phyloP scores from a whole-genome alignment of 192 early-diverging fungal species.

The Lunasporangiospora selenospora region DNA sequence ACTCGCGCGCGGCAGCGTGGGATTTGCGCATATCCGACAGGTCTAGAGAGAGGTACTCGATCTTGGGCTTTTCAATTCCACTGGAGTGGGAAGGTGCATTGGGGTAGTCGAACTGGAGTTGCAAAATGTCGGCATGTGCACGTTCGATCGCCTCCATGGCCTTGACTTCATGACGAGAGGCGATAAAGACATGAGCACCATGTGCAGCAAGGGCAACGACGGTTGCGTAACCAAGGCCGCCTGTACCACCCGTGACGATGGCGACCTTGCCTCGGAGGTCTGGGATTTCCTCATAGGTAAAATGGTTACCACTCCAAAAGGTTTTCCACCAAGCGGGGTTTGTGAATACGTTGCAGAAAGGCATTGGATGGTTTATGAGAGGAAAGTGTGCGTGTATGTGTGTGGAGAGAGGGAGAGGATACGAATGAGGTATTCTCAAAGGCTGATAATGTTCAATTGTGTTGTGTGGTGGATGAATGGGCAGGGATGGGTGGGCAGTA shows the following conservation, averaged over 20 bases:
- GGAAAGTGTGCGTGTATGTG: too few species aligned
- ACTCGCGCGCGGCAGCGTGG: constrained; percentile 11
- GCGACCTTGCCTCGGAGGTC: constrained; percentile 50
- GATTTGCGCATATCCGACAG: constrained; percentile 34
- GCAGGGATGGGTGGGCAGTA: too few species aligned
- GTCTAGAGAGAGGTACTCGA: constrained; percentile 52
- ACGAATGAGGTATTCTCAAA: too few species aligned
- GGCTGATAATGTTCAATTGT: too few species aligned
- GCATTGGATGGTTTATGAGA: too few species aligned
- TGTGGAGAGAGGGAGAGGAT: too few species aligned
- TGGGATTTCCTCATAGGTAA: constrained; percentile 39
- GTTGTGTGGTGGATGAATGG: too few species aligned
- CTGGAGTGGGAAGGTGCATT: not conserved
- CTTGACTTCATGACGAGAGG: constrained; percentile 10
- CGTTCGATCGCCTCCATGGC: constrained; percentile 16
- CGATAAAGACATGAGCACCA: constrained; percentile 32
- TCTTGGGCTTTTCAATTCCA: not conserved
- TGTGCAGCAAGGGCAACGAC: constrained; percentile 28
- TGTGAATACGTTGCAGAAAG: constrained; percentile 18
- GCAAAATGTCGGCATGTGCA: constrained; percentile 12
- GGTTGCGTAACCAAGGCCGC: constrained; percentile 23
- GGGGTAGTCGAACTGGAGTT: constrained; percentile 17
- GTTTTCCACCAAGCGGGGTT: constrained; percentile 42
- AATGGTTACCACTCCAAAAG: constrained; percentile 6
- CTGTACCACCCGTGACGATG: constrained; percentile 54